Base-by-base conservation (phyloP, 2,329 filamentous ascomycete genomes). In the Nigrospora oryzae region DNA sequence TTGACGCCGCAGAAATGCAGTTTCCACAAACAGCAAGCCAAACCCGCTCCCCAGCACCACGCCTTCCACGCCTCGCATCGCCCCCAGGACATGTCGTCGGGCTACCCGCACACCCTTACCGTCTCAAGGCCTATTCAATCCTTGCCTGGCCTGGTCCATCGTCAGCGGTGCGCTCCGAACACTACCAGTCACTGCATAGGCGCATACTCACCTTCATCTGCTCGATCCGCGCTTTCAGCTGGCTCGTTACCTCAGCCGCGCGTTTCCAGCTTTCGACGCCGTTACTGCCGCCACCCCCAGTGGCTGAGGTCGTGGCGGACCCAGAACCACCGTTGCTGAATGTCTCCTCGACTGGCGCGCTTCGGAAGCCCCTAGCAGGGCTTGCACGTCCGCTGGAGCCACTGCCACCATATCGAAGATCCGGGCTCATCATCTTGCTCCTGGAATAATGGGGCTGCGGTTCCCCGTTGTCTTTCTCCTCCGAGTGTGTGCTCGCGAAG, bases 181-280 rank as follows among this genome's bases (percentile, higher is more conserved):
- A 30, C 23, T 5, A 34, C 15, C 23, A 7, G 23, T 10, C 23
- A 28, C 23, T 16, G 13, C 15, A 13, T 11, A 6, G 7, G 11
- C 40, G 10, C 35, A 3, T 14, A 57, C 68, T 53, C 57, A 79
- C 80, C 77, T 97, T 98, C 93, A 98, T 98, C 73, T 93, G 86
- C 71, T 97, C 93, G 64, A 98, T 98, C 62, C 93, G 81, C 43
- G 91, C 89, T 71, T 97, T 98, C 58, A 98, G 66, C 63, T 96
- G 93, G 65, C 90, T 96, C 44, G 93, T 98, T 46, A 98, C 93
- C 70, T 98, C 93, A 2, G 93, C 93, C 15, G 93, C 93, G 54
- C 93, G 77, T 70, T 90, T 94, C 93, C 93, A 98, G 62, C 90
- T 97, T 69, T 98, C 93, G 15, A 83, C 81, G 1, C 81, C 81